phyloP scores from a whole-genome alignment of 2,329 filamentous ascomycete species.

The Botryotinia convoluta region DNA sequence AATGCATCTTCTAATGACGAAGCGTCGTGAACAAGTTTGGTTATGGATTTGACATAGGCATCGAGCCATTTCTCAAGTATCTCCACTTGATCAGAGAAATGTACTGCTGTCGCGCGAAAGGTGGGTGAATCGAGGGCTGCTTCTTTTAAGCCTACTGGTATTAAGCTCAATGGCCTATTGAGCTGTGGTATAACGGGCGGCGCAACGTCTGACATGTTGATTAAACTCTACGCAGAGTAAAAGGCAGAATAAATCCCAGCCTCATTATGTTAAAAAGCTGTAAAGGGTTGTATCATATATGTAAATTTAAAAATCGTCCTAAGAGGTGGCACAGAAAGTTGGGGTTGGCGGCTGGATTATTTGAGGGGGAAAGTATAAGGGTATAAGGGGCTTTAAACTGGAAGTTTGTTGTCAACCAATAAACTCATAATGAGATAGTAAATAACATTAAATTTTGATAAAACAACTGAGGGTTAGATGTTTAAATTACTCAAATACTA shows the following conservation, averaged over 20 bases:
- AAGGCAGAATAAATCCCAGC: not conserved
- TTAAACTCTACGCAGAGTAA: conserved; percentile 19
- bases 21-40: conserved; percentile 63
- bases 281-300: not conserved
- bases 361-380: not conserved
- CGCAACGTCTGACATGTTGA: conserved; percentile 29
- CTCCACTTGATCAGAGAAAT: conserved; percentile 91
- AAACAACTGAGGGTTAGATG: not conserved
- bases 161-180: conserved; percentile 34
- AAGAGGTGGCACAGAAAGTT: conserved; percentile 1
- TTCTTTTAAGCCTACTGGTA: conserved; percentile 85
- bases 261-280: conserved; percentile 9
- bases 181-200: conserved; percentile 28
- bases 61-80: conserved; percentile 90
- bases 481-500: not conserved
- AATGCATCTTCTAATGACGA: conserved; percentile 75
- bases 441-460: not conserved
- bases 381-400: not conserved
- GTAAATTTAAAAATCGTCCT: not conserved
- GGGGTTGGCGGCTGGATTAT: not conserved
- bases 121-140: conserved; percentile 94
- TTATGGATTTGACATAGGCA: conserved; percentile 60
- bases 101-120: conserved; percentile 80
- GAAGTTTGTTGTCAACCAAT: not conserved
- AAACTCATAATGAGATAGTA: not conserved